These are phyloP conservation scores for Symbiodinium pilosum DNA, from an alignment of 73 alveolate species.

Conservation along the genomic window DNA sequence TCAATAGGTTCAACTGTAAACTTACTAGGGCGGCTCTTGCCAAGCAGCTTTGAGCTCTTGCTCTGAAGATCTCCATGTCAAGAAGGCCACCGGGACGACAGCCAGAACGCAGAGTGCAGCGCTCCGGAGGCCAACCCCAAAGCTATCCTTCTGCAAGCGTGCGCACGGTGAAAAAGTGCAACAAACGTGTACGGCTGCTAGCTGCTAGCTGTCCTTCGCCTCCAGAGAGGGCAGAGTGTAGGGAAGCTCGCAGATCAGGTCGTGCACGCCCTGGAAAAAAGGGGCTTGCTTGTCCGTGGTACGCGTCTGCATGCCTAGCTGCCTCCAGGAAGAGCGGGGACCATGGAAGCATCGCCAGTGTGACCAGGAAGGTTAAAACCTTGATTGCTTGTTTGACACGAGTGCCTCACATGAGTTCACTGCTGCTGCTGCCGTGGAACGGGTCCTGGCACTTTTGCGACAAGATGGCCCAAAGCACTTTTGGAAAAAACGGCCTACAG, in stretches of 20 bases:
- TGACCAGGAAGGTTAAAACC: not conserved
- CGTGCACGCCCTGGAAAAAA: not conserved
- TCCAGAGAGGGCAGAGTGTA: not conserved
- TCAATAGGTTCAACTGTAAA: too few species aligned
- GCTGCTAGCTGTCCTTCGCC: not conserved
- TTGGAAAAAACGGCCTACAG: not conserved
- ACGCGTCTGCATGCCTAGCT: not conserved
- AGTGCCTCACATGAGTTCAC: too few species aligned
- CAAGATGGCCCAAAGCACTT: not conserved
- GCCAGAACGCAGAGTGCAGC: not conserved
- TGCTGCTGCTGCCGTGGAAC: not conserved
- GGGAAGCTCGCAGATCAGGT: not conserved
- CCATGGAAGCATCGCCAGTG: conserved; percentile 34
- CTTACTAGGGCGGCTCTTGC: too few species aligned
- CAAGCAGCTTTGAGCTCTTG: too few species aligned
- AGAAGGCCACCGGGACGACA: not conserved
- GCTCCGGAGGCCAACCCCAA: not conserved
- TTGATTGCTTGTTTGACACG: too few species aligned
- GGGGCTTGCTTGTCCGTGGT: not conserved
- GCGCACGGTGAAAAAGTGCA: not conserved
- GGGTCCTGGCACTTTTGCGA: not conserved
- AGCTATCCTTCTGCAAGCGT: not conserved
- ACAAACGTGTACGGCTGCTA: not conserved
- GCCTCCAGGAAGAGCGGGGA: conserved; percentile 85
- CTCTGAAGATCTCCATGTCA: not conserved